Base-by-base conservation (phyloP, 148 eudicot genomes). In the Rhododendron vialii region DNA sequence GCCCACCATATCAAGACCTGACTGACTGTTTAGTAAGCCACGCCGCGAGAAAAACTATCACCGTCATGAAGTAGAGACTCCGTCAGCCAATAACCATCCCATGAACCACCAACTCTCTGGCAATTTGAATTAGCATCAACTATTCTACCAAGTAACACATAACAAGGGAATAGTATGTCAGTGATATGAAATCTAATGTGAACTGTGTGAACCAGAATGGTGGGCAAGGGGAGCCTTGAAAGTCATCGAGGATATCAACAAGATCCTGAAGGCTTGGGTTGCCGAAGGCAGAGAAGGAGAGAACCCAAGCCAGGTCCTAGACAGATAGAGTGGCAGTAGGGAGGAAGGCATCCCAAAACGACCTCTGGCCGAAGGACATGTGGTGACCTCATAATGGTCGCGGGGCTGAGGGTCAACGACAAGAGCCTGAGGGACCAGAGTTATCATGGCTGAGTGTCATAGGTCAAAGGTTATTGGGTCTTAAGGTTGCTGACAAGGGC, bases 31-130 rank as follows among this genome's bases (percentile, higher is more conserved):
- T 87, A 97, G 90, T 97, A 95, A 73, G 98, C 99, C 88, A 97
- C 91, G 45, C 98, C 98, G 61, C 98, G 93, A 11, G 98, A 89
- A 88, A 95, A 97, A 90, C 94, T 89, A 90, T 97, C 98, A 61
- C 98, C 95, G 38, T 97, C 99, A 73, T 94, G 95, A 86, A 94
- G 98, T 33, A 97, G 76, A 80, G 95, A 93, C 87, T 97, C 99
- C 1, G 99, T 95, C 86, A 97, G 94, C 99, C 99, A 97, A 88
- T 97, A 97, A 55, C 98, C 98, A 87, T 97, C 98, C 99, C 98
- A 97, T 63, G 90, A 90, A 88, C 99, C 98, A 75, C 98, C 99
- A 83, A 97, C 93, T 87, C 93, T 91, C 99, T 97, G 98, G 83
- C 85, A 88, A 84, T 59, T 83, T 12, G 26, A 86, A 80, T 36